Evolutionary conservation across 805 yeast species (phyloP), one percentile per base, ranked within the genome.

Genomic region (Starmerella cellae): DNA sequence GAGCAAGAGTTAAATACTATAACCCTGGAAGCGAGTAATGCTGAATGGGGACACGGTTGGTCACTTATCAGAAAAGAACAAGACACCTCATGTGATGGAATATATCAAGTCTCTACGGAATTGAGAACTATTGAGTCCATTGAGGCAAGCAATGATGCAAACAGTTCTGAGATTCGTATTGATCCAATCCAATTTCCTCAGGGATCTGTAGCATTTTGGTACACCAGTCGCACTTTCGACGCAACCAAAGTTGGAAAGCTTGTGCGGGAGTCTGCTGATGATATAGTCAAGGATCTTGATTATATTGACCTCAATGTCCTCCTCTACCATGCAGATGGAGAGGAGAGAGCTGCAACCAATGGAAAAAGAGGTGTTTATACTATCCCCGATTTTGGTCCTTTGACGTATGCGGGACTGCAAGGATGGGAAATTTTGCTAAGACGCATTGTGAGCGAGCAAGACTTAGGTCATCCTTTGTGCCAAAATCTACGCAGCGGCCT

Each of bases 331-430:
- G 77, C 91, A 55, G 94, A 84, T 43, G 71, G 79, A 11, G 98
- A 88, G 61, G 98, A 88, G 60, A 66, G 84, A 19, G 95, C 87
- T 56, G 71, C 75, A 11, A 74, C 87, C 50, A 70, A 62, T 19
- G 94, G 94, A 5, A 53, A 60, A 8, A 77, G 71, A 35, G 95
- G 95, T 9, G 73, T 73, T 0, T 88, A 91, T 61, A 59, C 62
- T 38, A 68, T 88, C 37, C 96, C 97, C 1, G 66, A 70, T 24
- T 65, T 70, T 59, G 96, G 96, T 0, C 65, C 66, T 14, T 64
- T 87, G 36, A 79, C 76, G 0, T 88, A 83, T 60, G 87, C 95
- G 32, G 98, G 98, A 10, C 64, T 91, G 19, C 93, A 84, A 60
- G 97, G 98, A 1, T 88, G 95, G 94, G 73, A 77, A 36, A 67